A percentile compares a stretch with the other conserved stretches of the same genome.
Conservation (phyloP, 441 rosid genomes). For the Adansonia rubrostipa region DNA sequence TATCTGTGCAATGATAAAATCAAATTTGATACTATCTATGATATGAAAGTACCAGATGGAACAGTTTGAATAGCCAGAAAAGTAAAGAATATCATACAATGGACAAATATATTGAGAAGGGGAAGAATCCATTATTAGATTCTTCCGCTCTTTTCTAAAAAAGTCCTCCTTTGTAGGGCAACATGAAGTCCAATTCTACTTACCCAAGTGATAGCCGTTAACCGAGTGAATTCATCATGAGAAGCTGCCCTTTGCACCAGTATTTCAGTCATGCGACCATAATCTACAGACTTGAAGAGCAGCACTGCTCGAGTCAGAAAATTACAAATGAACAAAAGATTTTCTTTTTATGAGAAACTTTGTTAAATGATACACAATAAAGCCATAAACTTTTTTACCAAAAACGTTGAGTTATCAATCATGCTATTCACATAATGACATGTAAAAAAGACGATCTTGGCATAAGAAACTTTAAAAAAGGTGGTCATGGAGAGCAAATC, state of each 20-base stretch:
- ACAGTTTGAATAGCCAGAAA: conserved; percentile 11
- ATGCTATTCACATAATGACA: conserved; percentile 11
- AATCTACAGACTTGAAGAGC: conserved; percentile 99
- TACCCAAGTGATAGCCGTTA: conserved; percentile 99
- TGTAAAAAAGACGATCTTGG: neutral
- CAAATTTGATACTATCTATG: neutral
- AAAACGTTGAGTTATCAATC: conserved; percentile 13
- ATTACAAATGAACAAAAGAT: conserved; percentile 57
- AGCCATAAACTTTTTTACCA: neutral
- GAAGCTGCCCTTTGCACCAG: conserved; percentile 95
- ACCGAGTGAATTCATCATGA: conserved; percentile 93
- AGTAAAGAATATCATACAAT: conserved; percentile 11
- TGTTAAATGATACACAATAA: conserved; percentile 24
- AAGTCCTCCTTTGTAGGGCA: neutral
- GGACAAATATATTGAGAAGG: neutral
- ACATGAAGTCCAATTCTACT: conserved; percentile 26
- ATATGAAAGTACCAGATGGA: conserved; percentile 1
- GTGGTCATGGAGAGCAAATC: conserved; percentile 8
- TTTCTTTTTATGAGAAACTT: conserved; percentile 28
- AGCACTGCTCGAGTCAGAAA: conserved; percentile 91
- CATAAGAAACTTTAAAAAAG: conserved; percentile 23
- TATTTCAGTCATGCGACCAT: conserved; percentile 99
- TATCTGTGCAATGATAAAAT: conserved; percentile 57
- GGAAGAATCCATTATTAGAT: neutral
- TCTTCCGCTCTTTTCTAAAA: conserved; percentile 2